A percentile compares a stretch with the other conserved stretches of the same genome.
Evolutionary conservation across 441 rosid species (phyloP).

Genomic region (Adansonia grandidieri): DNA sequence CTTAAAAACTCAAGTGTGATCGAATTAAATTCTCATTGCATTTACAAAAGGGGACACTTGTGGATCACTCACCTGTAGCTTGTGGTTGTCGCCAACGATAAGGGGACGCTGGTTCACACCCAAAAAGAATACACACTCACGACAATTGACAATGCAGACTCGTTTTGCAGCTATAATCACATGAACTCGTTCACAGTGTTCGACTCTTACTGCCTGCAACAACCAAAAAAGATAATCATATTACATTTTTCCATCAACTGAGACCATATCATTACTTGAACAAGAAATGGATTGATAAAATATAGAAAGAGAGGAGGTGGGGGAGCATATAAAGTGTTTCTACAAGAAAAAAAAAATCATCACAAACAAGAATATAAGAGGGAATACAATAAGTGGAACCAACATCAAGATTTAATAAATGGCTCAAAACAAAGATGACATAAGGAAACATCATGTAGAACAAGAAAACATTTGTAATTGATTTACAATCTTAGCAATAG

Average conservation of each 20-base stretch:
- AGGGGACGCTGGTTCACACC: constrained; percentile 98
- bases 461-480: background rate
- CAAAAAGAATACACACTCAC: constrained; percentile 92
- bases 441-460: background rate
- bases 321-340: background rate
- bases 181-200: constrained; percentile 98
- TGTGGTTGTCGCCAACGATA: constrained; percentile 97
- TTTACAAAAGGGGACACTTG: background rate
- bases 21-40: background rate
- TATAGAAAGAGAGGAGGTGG: background rate
- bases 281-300: background rate
- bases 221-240: constrained; percentile 14
- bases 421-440: background rate
- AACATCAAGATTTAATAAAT: background rate
- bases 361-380: constrained; percentile 1
- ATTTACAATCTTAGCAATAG: background rate
- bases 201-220: constrained; percentile 85
- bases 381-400: background rate
- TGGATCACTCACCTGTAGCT: constrained; percentile 71
- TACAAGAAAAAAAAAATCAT: background rate
- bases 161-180: constrained; percentile 87
- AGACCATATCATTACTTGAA: background rate
- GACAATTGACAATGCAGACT: constrained; percentile 93
- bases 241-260: constrained; percentile 12
- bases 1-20: background rate